These are phyloP conservation scores for Leptodontidium sp. DNA, from an alignment of 2,329 filamentous ascomycete species.

Conservation along the genomic window DNA sequence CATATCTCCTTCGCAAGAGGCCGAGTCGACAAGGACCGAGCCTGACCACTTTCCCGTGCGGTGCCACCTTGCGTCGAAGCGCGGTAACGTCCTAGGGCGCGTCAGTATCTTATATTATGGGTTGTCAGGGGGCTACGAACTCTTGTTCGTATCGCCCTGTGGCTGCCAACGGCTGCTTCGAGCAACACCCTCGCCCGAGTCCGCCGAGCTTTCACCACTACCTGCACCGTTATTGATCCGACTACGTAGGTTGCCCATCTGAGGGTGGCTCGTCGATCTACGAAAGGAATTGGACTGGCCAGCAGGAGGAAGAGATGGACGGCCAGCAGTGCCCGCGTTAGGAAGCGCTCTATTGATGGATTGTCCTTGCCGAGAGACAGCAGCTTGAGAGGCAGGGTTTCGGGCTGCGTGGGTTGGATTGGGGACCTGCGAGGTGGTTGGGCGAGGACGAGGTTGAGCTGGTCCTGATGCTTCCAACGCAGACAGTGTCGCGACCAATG, in stretches of 20 bases:
- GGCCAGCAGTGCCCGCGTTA: background rate
- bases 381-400: background rate
- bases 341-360: background rate
- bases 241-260: background rate
- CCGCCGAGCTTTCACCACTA: background rate
- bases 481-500: background rate
- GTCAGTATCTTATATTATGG: background rate
- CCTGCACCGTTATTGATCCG: conserved; percentile 1
- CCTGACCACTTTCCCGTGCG: background rate
- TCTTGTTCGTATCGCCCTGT: background rate
- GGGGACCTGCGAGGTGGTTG: background rate
- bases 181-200: background rate
- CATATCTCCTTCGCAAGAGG: conserved; percentile 1
- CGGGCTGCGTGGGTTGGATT: background rate
- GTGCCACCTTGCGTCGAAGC: conserved; percentile 2
- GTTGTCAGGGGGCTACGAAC: background rate
- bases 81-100: background rate
- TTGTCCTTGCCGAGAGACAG: background rate
- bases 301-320: conserved; percentile 1
- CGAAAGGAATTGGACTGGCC: background rate
- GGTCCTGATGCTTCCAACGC: background rate
- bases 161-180: background rate
- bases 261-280: conserved; percentile 1
- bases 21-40: background rate
- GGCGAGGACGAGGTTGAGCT: background rate